Evolutionary conservation across 2,329 filamentous ascomycete genomes (phyloP), one percentile per base, ranked within the genome.

Genomic region (Mycosphaerella arachidis): DNA sequence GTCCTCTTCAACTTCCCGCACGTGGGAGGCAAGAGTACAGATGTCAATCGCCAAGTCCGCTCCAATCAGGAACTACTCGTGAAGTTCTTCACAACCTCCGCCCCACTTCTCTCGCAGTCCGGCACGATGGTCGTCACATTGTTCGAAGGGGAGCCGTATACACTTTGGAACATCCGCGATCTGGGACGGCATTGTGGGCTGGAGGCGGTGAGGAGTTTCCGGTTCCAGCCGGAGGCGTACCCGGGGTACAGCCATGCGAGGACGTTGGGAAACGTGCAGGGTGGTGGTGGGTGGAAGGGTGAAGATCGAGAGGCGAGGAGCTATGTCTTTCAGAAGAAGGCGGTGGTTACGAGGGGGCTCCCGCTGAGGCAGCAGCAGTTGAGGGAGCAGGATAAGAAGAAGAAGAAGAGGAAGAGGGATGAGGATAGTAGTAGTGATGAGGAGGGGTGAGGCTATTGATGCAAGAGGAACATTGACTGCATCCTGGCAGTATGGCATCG

Each of bases 1-100:
- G 87, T 97, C 63, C 81, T 93, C 66, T 99, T 97, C 84, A 96
- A 97, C 80, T 99, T 99, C 75, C 94, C 94, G 37, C 94, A 99
- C 78, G 89, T 95, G 3, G 94, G 94, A 64, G 94, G 94, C 50
- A 87, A 95, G 70, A 89, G 86, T 65, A 97, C 89, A 67, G 92
- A 97, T 77, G 89, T 97, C 58, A 97, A 97, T 78, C 83, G 94
- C 37, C 94, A 99, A 77, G 92, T 97, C 13, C 86, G 94, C 58
- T 86, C 90, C 74, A 97, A 99, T 77, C 92, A 96, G 76, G 86
- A 89, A 70, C 80, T 91, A 54, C 81, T 91, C 37, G 86, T 90
- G 13, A 78, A 80, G 48, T 90, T 90, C 76, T 91, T 91, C 77
- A 73, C 74, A 61, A 76, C 79, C 57, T 81, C 83, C 1, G 74